Conservation (phyloP, 2,329 filamentous ascomycete genomes). For the Lachnellula arida region DNA sequence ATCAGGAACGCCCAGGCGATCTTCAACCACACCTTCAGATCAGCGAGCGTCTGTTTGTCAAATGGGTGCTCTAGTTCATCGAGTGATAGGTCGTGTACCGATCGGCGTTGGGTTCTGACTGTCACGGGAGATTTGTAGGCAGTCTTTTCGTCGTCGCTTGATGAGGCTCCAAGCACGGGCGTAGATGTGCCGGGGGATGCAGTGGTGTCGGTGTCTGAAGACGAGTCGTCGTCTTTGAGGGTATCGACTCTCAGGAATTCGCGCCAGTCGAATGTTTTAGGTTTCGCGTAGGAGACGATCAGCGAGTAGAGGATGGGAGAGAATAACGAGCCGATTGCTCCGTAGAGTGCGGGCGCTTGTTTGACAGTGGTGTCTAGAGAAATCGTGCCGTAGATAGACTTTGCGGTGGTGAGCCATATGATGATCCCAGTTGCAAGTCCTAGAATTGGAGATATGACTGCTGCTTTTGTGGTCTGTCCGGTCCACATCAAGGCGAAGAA, state of each 20-base stretch:
- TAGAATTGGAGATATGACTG: slow-evolving; percentile 45
- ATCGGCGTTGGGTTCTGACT: no score
- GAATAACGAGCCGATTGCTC: slow-evolving; percentile 45
- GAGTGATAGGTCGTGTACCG: slow-evolving; percentile 13
- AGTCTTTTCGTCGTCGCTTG: no score
- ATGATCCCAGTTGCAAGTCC: slow-evolving; percentile 47
- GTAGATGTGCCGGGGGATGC: no score
- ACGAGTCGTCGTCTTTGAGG: slow-evolving; percentile 32
- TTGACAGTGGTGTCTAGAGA: slow-evolving; percentile 44
- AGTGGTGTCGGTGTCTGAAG: no score
- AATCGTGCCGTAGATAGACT: slow-evolving; percentile 42
- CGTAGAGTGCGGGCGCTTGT: slow-evolving; percentile 48
- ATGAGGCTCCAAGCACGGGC: no score
- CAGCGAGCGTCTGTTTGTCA: slow-evolving; percentile 31
- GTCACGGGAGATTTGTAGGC: no score
- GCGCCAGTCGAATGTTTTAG: slow-evolving; percentile 39
- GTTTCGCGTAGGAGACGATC: slow-evolving; percentile 42
- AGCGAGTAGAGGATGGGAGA: slow-evolving; percentile 41
- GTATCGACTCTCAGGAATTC: slow-evolving; percentile 43
- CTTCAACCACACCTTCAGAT: slow-evolving; percentile 35
- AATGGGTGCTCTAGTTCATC: slow-evolving; percentile 43
- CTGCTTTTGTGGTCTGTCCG: slow-evolving; percentile 42
- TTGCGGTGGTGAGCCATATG: slow-evolving; percentile 48
- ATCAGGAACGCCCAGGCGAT: slow-evolving; percentile 39
- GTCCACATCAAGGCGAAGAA: slow-evolving; percentile 35